Base-by-base conservation (phyloP, 108 stramenopile genomes). In the Heterococcus sp. region DNA sequence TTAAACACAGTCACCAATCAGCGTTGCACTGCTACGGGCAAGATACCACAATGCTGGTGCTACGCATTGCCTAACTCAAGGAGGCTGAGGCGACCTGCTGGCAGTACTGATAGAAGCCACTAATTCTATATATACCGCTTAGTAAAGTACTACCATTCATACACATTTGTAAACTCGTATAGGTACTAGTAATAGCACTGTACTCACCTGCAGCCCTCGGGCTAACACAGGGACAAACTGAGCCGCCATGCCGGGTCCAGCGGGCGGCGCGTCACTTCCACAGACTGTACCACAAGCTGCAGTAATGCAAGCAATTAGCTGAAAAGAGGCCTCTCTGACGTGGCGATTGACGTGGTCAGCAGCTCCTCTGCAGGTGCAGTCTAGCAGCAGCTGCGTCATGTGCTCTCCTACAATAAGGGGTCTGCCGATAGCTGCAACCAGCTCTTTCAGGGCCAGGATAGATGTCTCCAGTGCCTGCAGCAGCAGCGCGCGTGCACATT, bases 251-350 rank as follows among this genome's bases (percentile, higher is more conserved):
- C 35, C 31, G 31, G 69, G 69, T 36, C 2, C 30, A 35, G 1
- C 35, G 35, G 69, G 11, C 1, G 69, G 66, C 66, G 66, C 66
- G 8, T 3, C 2, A 3, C 66, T 32, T 29, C 66, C 66, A 29
- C 5, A 29, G 31, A 58, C 46, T 29, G 66, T 4, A 3, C 5
- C 66, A 32, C 21, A 28, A 32, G 66, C 66, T 32, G 2, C 66
- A 83, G 29, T 36, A 69, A 86, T 58, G 66, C 33, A 72, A 38
- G 91, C 93, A 85, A 94, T 77, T 3, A 94, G 92, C 21, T 92
- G 92, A 8, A 94, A 93, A 2, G 90, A 91, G 1, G 95, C 95
- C 3, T 94, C 95, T 2, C 95, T 87, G n/a, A 96, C 95, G 76
- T 96, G 95, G 34, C 95, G 90, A 89, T 96, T 96, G 75, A 95